Evolutionary conservation across 495 filamentous ascomycete species (phyloP), one percentile per base, ranked within the genome.

Genomic region (Copromyces sp.): DNA sequence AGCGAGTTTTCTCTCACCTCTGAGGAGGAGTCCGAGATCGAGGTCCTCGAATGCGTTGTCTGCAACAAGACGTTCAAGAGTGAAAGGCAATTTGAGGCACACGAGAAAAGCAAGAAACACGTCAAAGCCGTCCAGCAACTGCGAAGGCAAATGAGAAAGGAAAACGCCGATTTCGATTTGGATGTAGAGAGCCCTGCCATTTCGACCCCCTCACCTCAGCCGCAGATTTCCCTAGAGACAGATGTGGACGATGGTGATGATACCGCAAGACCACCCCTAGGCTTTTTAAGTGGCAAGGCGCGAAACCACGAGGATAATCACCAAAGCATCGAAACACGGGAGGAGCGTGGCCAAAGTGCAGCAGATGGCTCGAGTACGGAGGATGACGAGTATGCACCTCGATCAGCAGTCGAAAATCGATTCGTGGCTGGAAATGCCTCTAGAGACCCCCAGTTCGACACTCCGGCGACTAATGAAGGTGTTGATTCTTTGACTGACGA

Each of bases 51-150:
- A 78, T 99, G 95, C 79, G 90, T 98, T 69, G 92, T 92, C 29
- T 99, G 95, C 79, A 87, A 88, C 77, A 99, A 99, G 82, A 90
- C 76, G 3, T 99, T 98, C 85, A 97, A 96, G 79, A 97, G 94
- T 72, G 90, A 97, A 78, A 92, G 92, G 75, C 95, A 98, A 76
- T 95, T 90, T 73, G 89, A 94, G 78, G 89, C 92, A n/a, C 95
- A 99, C 77, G 95, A 98, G 82, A 92, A 90, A 81, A 97, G 94
- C 83, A 98, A 97, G 78, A 98, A 98, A 79, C 95, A 99, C 77
- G 77, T 89, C 61, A 97, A 96, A 78, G 91, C 92, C 4, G 87
- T 97, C 6, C 89, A 93, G 73, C 87, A 93, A 74, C 80, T 99
- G 42, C 88, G 87, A 76, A 85, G 89, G 76, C 90, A 95, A 80